Evolutionary conservation across 345 rosid species (phyloP).

Genomic region (Noccaea caerulescens): DNA sequence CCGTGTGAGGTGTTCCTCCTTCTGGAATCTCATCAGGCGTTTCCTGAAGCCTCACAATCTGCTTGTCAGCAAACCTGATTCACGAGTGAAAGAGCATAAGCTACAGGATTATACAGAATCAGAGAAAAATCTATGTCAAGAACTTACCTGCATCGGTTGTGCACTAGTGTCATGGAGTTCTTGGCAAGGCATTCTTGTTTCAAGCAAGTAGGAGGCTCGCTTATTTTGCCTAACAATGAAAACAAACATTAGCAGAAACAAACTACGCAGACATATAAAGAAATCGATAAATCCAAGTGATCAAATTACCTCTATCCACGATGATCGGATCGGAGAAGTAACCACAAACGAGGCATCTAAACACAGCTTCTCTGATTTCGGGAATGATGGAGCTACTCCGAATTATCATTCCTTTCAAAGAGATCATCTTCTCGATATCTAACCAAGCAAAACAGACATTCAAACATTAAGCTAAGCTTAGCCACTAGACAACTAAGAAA

Average conservation of each 20-base stretch:
- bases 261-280: not conserved
- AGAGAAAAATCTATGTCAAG: constrained; percentile 2
- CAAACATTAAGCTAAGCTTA: constrained; percentile 26
- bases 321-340: constrained; percentile 78
- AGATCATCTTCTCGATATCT: constrained; percentile 99
- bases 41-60: constrained; percentile 98
- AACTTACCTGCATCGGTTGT: constrained; percentile 90
- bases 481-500: constrained; percentile 17
- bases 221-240: constrained; percentile 63
- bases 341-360: constrained; percentile 91
- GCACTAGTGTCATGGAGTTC: constrained; percentile 85
- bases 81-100: not conserved
- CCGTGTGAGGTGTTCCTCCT: constrained; percentile 98
- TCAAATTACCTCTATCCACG: constrained; percentile 87
- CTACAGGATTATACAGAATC: not conserved
- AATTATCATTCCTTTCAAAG: constrained; percentile 92
- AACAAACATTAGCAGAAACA: constrained; percentile 13
- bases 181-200: constrained; percentile 87
- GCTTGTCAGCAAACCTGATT: constrained; percentile 94
- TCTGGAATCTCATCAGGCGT: constrained; percentile 98
- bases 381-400: constrained; percentile 94
- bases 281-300: constrained; percentile 3
- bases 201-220: constrained; percentile 74
- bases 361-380: constrained; percentile 93
- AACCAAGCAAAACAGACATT: constrained; percentile 32